Percentiles rank a stretch among this genome's conserved stretches.
Conservation (phyloP, 179 eudicot species). For the Gypsophila paniculata region DNA sequence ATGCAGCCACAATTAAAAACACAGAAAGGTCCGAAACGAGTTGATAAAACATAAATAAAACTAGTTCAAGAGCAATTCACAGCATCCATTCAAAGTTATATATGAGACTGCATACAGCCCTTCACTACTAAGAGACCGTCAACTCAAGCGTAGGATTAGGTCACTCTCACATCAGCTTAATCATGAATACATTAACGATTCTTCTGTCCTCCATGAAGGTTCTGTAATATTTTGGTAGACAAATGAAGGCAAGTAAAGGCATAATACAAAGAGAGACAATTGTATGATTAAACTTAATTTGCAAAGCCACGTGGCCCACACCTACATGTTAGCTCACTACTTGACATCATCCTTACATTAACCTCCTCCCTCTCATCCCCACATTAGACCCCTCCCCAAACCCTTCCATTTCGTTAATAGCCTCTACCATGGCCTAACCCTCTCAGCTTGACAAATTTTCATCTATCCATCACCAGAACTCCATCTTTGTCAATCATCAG, state of each 20-base stretch:
- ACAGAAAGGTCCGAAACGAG: neutral
- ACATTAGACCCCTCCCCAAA: neutral
- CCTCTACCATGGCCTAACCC: neutral
- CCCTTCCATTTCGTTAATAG: neutral
- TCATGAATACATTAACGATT: neutral
- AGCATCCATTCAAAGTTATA: too few relatives aligned
- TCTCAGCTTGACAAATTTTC: neutral
- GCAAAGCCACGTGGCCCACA: neutral
- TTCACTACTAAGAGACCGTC: neutral
- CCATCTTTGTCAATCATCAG: conserved; percentile 1
- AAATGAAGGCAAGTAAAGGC: neutral
- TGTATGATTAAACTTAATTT: neutral
- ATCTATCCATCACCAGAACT: neutral
- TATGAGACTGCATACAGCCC: conserved; percentile 1
- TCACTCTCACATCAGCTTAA: neutral
- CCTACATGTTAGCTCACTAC: neutral
- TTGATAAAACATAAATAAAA: neutral
- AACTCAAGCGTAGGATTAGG: neutral
- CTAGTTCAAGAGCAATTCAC: too few relatives aligned
- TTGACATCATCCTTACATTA: neutral
- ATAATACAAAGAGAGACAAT: neutral
- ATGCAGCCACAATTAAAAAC: neutral
- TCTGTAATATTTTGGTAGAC: neutral
- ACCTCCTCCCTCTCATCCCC: neutral
- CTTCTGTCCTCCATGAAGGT: neutral